These are phyloP conservation scores for Plantago lanceolata DNA, from an alignment of 305 asterid species.

Conservation along the genomic window DNA sequence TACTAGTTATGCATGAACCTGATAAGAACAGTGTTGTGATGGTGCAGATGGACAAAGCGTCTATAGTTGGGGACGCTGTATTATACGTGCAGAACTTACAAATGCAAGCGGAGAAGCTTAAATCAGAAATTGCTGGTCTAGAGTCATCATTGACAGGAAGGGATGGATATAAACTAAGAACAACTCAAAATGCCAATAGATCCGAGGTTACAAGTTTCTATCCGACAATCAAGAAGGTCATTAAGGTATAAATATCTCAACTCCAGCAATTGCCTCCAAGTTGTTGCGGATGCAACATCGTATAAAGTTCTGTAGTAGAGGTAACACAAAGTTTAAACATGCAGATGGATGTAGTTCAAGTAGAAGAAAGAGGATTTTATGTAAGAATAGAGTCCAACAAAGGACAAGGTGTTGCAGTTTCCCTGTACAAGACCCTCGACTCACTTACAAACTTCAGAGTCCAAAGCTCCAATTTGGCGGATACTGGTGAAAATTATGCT, in stretches of 20 bases:
- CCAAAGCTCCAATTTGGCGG: constrained; percentile 49
- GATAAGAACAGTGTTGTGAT: background rate
- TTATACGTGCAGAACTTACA: constrained; percentile 65
- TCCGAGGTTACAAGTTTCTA: constrained; percentile 18
- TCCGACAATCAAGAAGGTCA: constrained; percentile 45
- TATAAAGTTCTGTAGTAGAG: background rate
- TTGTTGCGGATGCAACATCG: background rate
- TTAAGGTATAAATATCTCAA: constrained; percentile 37
- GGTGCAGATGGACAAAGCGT: constrained; percentile 85
- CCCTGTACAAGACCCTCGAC: constrained; percentile 53
- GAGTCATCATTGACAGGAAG: constrained; percentile 36
- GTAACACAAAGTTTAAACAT: background rate
- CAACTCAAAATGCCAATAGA: constrained; percentile 24
- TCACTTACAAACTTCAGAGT: constrained; percentile 44
- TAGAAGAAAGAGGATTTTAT: constrained; percentile 57
- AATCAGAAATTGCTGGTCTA: constrained; percentile 48
- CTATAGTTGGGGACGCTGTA: constrained; percentile 79
- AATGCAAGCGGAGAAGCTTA: constrained; percentile 52
- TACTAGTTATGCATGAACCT: too few species aligned
- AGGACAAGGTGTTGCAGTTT: constrained; percentile 51
- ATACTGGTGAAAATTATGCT: constrained; percentile 37
- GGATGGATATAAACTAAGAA: constrained; percentile 20
- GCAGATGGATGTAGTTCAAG: constrained; percentile 65
- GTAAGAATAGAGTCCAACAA: constrained; percentile 46
- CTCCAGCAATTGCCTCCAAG: background rate